Base-by-base conservation (phyloP, 495 filamentous ascomycete species). In the Penicillium manginii region DNA sequence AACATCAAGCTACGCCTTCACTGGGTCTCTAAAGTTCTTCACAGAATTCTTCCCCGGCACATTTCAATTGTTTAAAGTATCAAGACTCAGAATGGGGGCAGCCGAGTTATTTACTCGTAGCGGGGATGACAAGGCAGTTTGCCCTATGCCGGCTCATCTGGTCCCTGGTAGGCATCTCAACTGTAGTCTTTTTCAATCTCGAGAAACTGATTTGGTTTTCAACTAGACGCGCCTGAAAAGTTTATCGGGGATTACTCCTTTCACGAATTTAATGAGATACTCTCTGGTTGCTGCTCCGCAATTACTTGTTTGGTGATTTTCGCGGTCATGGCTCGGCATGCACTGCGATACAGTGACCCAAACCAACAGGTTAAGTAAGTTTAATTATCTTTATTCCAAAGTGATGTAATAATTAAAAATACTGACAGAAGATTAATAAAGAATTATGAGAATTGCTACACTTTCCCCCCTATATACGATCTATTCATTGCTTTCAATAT, bases 311-410 rank as follows among this genome's bases (percentile, higher is more conserved):
- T 72, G 4, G 17, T 65, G 12, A 65, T 69, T 12, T 55, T 70
- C 10, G n/a, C 33, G 19, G 51, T 66, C 12, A 60, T 70, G 56
- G 19, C 53, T 2, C 43, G 59, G 22, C 72, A 72, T 45, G 66
- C 72, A 15, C 60, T 52, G 3, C 61, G 62, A 17, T 57, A 67
- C 15, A 75, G 66, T 51, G 67, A 69, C 23, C 63, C 72, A 7
- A 60, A 54, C 45, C 63, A 72, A 48, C 72, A 73, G 48, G 22
- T 68, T 31, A 73, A 73, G 72, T 74, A 58, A 15, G 56, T 47
- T 7, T 51, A 9, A 2, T 21, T 37, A 35, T 2, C 33, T 8
- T 35, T 35, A 8, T 37, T 10, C 35, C 4, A 2, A 11, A 29
- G 15, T 47, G 18, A 8, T 47, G 2, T 26, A 5, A 47, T 8